Evolutionary conservation across 805 yeast genomes (phyloP).

Genomic region (Candida hungchunana): DNA sequence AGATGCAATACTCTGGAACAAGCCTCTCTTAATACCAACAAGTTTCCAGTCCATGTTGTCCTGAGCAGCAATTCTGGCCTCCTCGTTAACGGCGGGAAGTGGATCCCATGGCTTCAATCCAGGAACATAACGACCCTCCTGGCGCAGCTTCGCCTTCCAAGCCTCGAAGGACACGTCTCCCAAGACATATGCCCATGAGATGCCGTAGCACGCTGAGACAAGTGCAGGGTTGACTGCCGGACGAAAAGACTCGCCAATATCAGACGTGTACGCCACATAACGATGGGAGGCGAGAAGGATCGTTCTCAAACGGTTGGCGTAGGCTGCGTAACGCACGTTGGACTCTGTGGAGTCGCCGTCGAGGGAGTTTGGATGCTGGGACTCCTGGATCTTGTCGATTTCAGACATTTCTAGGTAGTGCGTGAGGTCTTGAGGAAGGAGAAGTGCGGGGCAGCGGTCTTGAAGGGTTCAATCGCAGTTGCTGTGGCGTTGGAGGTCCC

Average conservation of each 20-base stretch:
- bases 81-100: slow-evolving; percentile 36
- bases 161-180: slow-evolving; percentile 74
- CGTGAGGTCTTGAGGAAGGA: no score
- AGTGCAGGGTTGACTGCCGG: slow-evolving; percentile 70
- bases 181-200: slow-evolving; percentile 70
- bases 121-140: slow-evolving; percentile 58
- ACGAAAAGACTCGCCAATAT: slow-evolving; percentile 81
- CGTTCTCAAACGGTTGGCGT: slow-evolving; percentile 70
- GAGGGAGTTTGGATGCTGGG: slow-evolving; percentile 13
- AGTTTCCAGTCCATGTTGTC: slow-evolving; percentile 60
- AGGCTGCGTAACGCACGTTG: slow-evolving; percentile 71
- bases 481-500: no score
- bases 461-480: no score
- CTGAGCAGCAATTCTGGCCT: slow-evolving; percentile 34
- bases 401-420: no score
- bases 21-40: slow-evolving; percentile 63
- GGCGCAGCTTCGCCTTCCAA: slow-evolving; percentile 65
- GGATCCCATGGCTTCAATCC: slow-evolving; percentile 68
- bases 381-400: slow-evolving; percentile 14
- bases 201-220: slow-evolving; percentile 64
- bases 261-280: slow-evolving; percentile 83
- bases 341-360: slow-evolving; percentile 41
- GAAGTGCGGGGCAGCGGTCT: no score
- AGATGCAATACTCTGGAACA: slow-evolving; percentile 77
- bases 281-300: slow-evolving; percentile 70